Evolutionary conservation across 108 stramenopile genomes (phyloP), one percentile per base, ranked within the genome.

Genomic region (Cyclostephanos invisitatus): DNA sequence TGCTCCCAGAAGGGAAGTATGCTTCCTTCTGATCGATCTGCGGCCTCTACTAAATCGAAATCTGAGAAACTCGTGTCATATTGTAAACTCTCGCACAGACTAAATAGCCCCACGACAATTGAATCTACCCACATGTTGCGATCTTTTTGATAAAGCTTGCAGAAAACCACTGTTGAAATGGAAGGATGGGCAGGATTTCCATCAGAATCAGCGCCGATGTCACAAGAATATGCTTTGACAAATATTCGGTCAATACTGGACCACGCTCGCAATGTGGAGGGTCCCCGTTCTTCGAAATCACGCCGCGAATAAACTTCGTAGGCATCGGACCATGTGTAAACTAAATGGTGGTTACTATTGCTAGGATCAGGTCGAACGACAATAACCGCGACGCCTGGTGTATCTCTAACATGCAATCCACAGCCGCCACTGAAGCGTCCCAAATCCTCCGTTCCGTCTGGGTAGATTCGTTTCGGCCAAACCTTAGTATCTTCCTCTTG

Each of bases 81-180:
- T 6, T 70, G 37, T 17, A 64, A 27, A 38, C 20, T 4, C 38
- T 47, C 15, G n/a, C 38, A 67, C 35, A 42, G 20, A 56, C 76
- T 73, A 38, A 77, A 76, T 20, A 82, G 72, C 12, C 81, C 77
- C 27, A 82, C 76, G n/a, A 82, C 21, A 12, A 78, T 73, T n/a
- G 81, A 61, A 49, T 82, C 75, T 10, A 59, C 35, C 21, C 8
- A 72, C 32, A 18, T 17, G 2, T 32, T 20, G 3, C 28, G 21
- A 24, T 51, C 12, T 11, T 82, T 44, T n/a, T 59, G 14, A 14
- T 50, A 78, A 4, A 77, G 44, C 40, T 62, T 46, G 54, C 71
- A 72, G 51, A 82, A 77, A 14, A 82, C 81, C 36, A 82, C 72
- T 6, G 76, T 62, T 3, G 81, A 70, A 50, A 82, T 68, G 36